phyloP scores from a whole-genome alignment of 495 filamentous ascomycete species.

The Penicillium pancosmium region DNA sequence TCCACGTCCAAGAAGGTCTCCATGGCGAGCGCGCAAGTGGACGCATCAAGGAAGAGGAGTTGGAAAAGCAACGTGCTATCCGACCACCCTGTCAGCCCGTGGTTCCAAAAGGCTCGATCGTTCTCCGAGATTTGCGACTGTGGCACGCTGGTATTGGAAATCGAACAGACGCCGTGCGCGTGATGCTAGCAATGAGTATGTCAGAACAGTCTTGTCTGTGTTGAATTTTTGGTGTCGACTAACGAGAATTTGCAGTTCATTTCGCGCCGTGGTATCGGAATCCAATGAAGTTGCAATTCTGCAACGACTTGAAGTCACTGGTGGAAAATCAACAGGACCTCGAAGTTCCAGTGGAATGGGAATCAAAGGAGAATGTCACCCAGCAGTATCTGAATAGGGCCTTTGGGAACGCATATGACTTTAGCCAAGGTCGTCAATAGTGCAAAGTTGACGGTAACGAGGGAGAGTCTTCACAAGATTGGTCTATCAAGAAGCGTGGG shows the following conservation, averaged over 20 bases:
- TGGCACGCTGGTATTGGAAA: slow-evolving; percentile 68
- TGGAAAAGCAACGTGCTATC: slow-evolving; percentile 40
- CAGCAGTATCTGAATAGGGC: slow-evolving; percentile 45
- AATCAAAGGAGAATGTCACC: slow-evolving; percentile 32
- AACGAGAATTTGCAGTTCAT: slow-evolving; percentile 25
- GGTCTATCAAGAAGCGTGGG: too few relatives aligned
- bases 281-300: slow-evolving; percentile 52
- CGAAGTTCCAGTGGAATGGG: slow-evolving; percentile 50
- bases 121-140: slow-evolving; percentile 58
- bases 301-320: slow-evolving; percentile 42
- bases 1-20: slow-evolving; percentile 47
- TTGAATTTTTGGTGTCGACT: not conserved
- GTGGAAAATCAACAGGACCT: slow-evolving; percentile 36
- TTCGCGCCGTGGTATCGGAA: slow-evolving; percentile 54
- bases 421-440: slow-evolving; percentile 33
- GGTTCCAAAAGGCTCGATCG: slow-evolving; percentile 54
- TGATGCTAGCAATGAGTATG: slow-evolving; percentile 62
- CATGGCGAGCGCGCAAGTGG: slow-evolving; percentile 54
- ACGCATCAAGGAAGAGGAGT: slow-evolving; percentile 43
- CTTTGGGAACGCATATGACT: slow-evolving; percentile 55
- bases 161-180: slow-evolving; percentile 43
- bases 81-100: slow-evolving; percentile 51
- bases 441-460: too few relatives aligned
- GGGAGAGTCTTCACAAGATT: too few relatives aligned
- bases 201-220: slow-evolving; percentile 7